These are phyloP conservation scores for Boletus reticuloceps DNA, from an alignment of 768 basidiomycete genomes.

Conservation along the genomic window DNA sequence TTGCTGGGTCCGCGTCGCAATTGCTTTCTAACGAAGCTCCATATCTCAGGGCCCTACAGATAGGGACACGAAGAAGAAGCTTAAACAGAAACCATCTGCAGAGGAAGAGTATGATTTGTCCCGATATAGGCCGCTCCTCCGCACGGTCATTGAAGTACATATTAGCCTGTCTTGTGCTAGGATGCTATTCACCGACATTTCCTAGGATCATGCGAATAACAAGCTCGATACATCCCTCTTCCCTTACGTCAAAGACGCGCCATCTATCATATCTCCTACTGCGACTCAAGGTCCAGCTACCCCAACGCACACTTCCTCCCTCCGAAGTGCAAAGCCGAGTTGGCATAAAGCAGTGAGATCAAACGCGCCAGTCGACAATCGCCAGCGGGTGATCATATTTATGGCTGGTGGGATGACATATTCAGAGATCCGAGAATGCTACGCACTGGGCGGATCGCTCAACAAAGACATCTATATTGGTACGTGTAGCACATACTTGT, in stretches of 20 bases:
- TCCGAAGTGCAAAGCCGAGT: constrained; percentile 85
- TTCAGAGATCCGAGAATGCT: constrained; percentile 89
- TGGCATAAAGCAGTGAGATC: constrained; percentile 80
- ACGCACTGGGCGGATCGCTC: constrained; percentile 67
- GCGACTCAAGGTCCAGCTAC: constrained; percentile 45
- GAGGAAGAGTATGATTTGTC: constrained; percentile 99
- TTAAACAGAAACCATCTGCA: constrained; percentile 68
- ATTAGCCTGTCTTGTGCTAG: neutral
- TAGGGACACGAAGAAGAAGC: constrained; percentile 73
- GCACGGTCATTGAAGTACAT: constrained; percentile 77
- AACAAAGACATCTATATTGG: constrained; percentile 93
- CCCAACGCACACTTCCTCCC: constrained; percentile 62
- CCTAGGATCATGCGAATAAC: constrained; percentile 76
- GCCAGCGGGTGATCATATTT: constrained; percentile 84
- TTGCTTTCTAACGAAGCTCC: neutral
- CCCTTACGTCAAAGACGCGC: constrained; percentile 87
- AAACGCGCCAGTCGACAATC: constrained; percentile 47
- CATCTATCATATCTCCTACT: constrained; percentile 47
- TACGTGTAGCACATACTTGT: constrained; percentile 44
- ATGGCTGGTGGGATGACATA: constrained; percentile 95
- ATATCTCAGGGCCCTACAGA: constrained; percentile 62
- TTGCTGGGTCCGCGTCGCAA: neutral
- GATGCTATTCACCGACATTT: neutral
- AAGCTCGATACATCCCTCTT: constrained; percentile 78
- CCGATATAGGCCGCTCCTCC: constrained; percentile 82